Base-by-base conservation (phyloP, 2,329 filamentous ascomycete genomes). In the Blastomyces emzantsi region DNA sequence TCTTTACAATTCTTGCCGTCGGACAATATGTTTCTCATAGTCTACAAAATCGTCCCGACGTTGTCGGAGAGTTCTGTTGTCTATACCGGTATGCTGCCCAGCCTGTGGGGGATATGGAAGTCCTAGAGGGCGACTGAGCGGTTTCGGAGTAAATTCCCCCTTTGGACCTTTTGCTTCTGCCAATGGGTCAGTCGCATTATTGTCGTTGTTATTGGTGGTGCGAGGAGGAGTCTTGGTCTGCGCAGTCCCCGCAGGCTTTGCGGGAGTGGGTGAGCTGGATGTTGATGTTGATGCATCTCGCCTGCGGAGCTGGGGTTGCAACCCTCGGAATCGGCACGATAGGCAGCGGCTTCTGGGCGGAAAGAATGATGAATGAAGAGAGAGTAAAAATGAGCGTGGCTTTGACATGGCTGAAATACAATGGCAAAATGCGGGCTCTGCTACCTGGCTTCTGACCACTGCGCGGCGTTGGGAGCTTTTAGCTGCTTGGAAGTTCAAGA, bases 41-140 rank as follows among this genome's bases (percentile, higher is more conserved):
- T 94, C 82, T 67, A 90, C 86, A 73, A 96, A 91, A 73, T 96
- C 92, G 67, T 90, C 86, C 51, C 87, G 83, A 60, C 86, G 85
- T 76, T 96, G 82, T 66, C 80, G 80, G 66, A 89, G 74, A 0
- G 86, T 82, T 51, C 92, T 86, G 22, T 69, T 72, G 70, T 95
- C 90, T 66, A 89, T 75, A 62, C 92, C 92, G 1, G 86, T 88
- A 77, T 97, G 97, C 74, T 97, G 87, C 65, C 91, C 91, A 15
- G 85, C 78, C 64, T 81, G 78, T 0, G 94, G 94, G 1, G 92
- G 89, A 47, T 84, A 77, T 13, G 82, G 81, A 76, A 96, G 85
- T 66, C 94, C 94, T 68, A 99, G 93, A 17, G 94, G 93, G 47
- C 90, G 86, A 49, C 80, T 79, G 62, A 87, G 79, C 1, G 79